Base-by-base conservation (phyloP, 495 filamentous ascomycete genomes). In the Trichodelitschia bisporula region DNA sequence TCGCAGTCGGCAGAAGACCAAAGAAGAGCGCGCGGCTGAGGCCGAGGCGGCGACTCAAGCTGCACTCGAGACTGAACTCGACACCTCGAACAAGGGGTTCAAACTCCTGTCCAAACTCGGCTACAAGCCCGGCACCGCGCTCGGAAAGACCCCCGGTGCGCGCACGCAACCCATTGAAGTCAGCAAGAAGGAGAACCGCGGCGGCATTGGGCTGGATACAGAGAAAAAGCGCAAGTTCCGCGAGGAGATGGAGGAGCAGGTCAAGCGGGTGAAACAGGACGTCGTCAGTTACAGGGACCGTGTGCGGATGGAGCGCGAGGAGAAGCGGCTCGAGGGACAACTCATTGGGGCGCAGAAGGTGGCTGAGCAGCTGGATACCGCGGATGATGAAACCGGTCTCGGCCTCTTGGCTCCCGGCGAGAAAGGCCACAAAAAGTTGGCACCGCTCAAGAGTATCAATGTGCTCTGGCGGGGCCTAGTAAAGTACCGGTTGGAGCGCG, bases 61-160 rank as follows among this genome's bases (percentile, higher is more conserved):
- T 25, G 79, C 72, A 3, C 62, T 91, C 11, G 55, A 66, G 2
- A 70, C 54, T 10, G 72, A 70, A n/a, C 57, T 92, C 16, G 49
- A 51, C 11, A 28, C 44, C 16, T 55, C 58, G 30, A 73, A 62
- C 51, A 97, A 93, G 48, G 86, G 86, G 2, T 68, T 82, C 33
- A 59, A 76, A 34, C 91, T 97, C 80, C 86, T 97, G 83, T 69
- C 77, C n/a, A 80, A 73, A 49, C 72, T 97, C 56, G 86, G 86
- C 4, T 97, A 83, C 52, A 73, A 66, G 36, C 53, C 64, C 6
- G 74, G 74, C 10, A 65, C 66, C 30, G 59, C 64, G 0, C 58
- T 91, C 2, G 79, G 86, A 1, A 72, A 70, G 40, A 42, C 38
- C 36, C 23, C 46, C 30, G 21, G 48, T 26, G 51, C 49, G 3